phyloP scores from a whole-genome alignment of 1,284 basidiomycete species.

The Ceratobasidium sp. region DNA sequence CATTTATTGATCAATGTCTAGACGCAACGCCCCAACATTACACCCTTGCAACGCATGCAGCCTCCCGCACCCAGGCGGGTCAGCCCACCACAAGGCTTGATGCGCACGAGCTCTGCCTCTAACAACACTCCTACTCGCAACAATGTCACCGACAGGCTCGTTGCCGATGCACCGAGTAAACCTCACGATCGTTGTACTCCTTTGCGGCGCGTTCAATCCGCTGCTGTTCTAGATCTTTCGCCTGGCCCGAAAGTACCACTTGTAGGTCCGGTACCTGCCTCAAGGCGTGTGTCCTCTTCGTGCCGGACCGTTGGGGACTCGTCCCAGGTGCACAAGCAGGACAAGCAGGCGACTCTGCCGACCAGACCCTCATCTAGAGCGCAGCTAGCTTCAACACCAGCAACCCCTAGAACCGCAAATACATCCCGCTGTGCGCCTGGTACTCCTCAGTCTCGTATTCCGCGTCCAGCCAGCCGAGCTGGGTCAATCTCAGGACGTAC shows the following conservation, averaged over 20 bases:
- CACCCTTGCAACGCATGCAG: slow-evolving; percentile 22
- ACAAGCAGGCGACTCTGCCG: neutral
- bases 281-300: slow-evolving; percentile 2
- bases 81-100: neutral
- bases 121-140: neutral
- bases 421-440: neutral
- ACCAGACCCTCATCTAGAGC: neutral
- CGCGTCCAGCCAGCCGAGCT: slow-evolving; percentile 37
- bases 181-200: neutral
- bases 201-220: slow-evolving; percentile 29
- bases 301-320: neutral
- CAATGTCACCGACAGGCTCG: neutral
- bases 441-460: slow-evolving; percentile 25
- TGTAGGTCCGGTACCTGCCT: slow-evolving; percentile 33
- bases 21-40: slow-evolving; percentile 15
- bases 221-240: slow-evolving; percentile 11
- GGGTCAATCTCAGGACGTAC: slow-evolving; percentile 3
- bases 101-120: neutral
- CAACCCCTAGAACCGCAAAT: neutral
- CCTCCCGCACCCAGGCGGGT: slow-evolving; percentile 12
- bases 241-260: slow-evolving; percentile 11
- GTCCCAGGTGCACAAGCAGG: neutral
- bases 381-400: neutral
- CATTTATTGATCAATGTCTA: neutral
- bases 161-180: neutral